A percentile compares a stretch with the other conserved stretches of the same genome.
phyloP scores from a whole-genome alignment of 2,329 filamentous ascomycete genomes.

The Penicillium sp. region DNA sequence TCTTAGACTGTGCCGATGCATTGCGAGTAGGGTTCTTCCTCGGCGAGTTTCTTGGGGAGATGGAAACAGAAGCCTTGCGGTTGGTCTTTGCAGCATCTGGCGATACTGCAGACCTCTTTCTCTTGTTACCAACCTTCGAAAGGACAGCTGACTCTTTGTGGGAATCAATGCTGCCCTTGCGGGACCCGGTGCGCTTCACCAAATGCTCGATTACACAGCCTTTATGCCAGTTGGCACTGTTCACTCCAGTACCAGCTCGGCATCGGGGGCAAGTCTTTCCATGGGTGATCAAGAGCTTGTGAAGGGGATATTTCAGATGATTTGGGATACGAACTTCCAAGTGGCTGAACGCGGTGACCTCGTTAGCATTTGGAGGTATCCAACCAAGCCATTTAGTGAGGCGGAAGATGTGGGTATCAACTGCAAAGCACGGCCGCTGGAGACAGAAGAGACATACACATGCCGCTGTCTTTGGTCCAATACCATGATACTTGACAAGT shows the following conservation, averaged over 20 bases:
- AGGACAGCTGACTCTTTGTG: neutral
- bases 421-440: slow-evolving; percentile 61
- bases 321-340: slow-evolving; percentile 61
- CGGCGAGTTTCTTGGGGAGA: neutral
- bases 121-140: neutral
- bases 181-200: slow-evolving; percentile 56
- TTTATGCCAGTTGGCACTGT: slow-evolving; percentile 61
- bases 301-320: slow-evolving; percentile 61
- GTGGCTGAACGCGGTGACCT: slow-evolving; percentile 56
- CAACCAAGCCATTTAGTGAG: slow-evolving; percentile 62
- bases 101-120: neutral
- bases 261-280: slow-evolving; percentile 62
- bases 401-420: slow-evolving; percentile 66
- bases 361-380: slow-evolving; percentile 53
- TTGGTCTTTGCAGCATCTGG: neutral
- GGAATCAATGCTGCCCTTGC: slow-evolving; percentile 29
- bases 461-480: slow-evolving; percentile 65
- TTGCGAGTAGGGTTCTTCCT: neutral
- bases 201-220: slow-evolving; percentile 65
- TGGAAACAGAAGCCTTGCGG: neutral
- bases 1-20: neutral
- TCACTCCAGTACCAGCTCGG: slow-evolving; percentile 59
- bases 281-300: slow-evolving; percentile 61
- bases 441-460: slow-evolving; percentile 65
- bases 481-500: slow-evolving; percentile 59